Percentiles rank a stretch among this genome's conserved stretches.
These are phyloP conservation scores for Noccaea bulbosa DNA, from an alignment of 345 rosid species.

Conservation along the genomic window DNA sequence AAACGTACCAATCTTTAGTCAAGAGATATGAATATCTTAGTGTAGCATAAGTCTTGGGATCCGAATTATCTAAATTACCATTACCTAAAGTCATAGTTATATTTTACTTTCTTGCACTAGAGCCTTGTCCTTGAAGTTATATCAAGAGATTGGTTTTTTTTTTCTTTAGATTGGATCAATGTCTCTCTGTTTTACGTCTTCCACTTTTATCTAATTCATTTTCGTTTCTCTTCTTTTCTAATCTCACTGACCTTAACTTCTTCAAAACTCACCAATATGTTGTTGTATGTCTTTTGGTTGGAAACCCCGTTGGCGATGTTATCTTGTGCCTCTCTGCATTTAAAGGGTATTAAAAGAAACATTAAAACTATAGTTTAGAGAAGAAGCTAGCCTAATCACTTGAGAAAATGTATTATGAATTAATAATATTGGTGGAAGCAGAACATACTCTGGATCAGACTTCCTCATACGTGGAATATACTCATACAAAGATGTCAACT, in stretches of 20 bases:
- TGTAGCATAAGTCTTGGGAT: background rate
- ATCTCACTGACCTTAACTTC: constrained; percentile 25
- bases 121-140: background rate
- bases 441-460: constrained; percentile 71
- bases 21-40: constrained; percentile 15
- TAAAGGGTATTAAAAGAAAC: constrained; percentile 6
- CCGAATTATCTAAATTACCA: background rate
- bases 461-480: constrained; percentile 88
- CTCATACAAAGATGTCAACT: constrained; percentile 69
- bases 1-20: constrained; percentile 20
- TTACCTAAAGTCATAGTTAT: background rate
- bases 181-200: background rate
- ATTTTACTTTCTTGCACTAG: background rate
- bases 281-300: constrained; percentile 62
- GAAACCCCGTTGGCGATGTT: constrained; percentile 41
- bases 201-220: background rate
- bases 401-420: background rate
- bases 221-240: background rate
- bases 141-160: background rate
- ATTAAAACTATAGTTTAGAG: background rate
- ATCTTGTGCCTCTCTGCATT: constrained; percentile 58
- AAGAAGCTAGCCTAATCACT: background rate
- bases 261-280: constrained; percentile 61
- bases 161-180: background rate
- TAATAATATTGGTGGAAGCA: background rate